phyloP scores from a whole-genome alignment of 75 land plant genomes.

The Pseudotsuga menziesii region DNA sequence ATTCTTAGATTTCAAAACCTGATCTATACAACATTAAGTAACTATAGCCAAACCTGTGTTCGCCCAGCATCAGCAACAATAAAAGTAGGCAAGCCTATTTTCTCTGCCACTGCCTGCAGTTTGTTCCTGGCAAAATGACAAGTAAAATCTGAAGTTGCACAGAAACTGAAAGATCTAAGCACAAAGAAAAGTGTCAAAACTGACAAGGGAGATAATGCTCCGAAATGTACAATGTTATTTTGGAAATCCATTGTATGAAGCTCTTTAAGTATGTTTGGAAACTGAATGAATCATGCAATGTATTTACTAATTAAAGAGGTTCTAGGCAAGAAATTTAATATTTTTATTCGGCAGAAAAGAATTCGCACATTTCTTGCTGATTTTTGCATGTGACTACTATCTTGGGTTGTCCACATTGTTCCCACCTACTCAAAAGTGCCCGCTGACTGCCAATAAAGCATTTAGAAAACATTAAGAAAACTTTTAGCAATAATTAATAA shows the following conservation, averaged over 20 bases:
- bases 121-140: constrained; percentile 52
- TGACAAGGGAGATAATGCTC: not conserved
- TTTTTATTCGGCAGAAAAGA: constrained; percentile 1
- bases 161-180: not conserved
- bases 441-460: constrained; percentile 42
- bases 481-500: not conserved
- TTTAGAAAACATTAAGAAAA: not conserved
- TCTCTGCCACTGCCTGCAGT: constrained; percentile 66
- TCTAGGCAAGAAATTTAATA: not conserved
- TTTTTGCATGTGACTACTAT: constrained; percentile 95
- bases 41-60: constrained; percentile 67
- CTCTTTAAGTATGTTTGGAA: not conserved
- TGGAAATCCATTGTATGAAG: not conserved
- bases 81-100: constrained; percentile 89
- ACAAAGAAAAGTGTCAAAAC: not conserved
- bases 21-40: not conserved
- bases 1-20: not conserved
- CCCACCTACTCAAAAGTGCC: constrained; percentile 82
- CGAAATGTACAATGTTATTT: not conserved
- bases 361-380: constrained; percentile 87
- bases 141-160: not conserved
- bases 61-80: constrained; percentile 97
- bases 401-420: constrained; percentile 91
- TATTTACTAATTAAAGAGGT: not conserved
- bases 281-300: not conserved